Conservation (phyloP, 225 moss, liverwort and hornwort species). For the Antitrichia curtipendula region DNA sequence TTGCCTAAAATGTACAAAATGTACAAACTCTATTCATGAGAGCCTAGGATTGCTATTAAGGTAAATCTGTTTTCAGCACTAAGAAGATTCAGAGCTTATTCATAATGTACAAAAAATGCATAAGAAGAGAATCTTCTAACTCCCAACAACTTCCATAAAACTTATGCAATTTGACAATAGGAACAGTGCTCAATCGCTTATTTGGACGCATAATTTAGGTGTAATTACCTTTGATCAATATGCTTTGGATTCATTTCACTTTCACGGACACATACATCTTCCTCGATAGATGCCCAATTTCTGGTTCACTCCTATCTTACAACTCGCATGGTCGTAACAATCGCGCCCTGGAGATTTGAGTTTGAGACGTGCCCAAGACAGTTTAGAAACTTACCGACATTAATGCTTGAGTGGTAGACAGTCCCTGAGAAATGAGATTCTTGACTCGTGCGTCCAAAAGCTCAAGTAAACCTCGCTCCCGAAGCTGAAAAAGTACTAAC, state of each 20-base stretch:
- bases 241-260: neutral
- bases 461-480: conserved; percentile 32
- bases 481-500: conserved; percentile 7
- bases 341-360: neutral
- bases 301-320: neutral
- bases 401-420: conserved; percentile 9
- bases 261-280: neutral
- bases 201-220: neutral
- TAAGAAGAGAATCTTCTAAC: neutral
- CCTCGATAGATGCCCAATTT: neutral
- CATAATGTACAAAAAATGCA: neutral
- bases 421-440: neutral
- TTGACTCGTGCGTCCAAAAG: conserved; percentile 15
- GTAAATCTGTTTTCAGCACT: neutral
- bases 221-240: neutral
- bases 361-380: neutral
- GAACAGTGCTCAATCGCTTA: neutral
- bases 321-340: neutral
- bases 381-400: conserved; percentile 1
- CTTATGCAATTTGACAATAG: neutral
- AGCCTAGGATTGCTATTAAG: neutral
- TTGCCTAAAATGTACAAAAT: neutral
- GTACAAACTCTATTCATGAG: neutral
- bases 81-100: neutral
- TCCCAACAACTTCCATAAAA: neutral